Percentiles rank a stretch among this genome's conserved stretches.
Evolutionary conservation across 2,329 filamentous ascomycete genomes (phyloP).

Genomic region (Lojkania enalia): DNA sequence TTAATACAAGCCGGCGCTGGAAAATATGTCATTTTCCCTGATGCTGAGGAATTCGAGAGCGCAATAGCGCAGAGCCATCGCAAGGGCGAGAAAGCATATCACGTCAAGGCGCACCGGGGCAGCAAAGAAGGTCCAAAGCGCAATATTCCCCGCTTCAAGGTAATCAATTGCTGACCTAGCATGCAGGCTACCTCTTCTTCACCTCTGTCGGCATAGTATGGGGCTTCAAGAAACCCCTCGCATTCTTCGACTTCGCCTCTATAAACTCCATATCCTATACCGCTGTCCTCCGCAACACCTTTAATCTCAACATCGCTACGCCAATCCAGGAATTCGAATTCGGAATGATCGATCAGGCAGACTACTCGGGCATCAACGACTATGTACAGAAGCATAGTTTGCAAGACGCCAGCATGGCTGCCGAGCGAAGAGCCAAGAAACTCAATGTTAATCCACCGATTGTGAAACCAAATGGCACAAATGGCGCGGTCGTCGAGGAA

Average conservation of each 20-base stretch:
- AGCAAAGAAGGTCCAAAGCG: slow-evolving; percentile 65
- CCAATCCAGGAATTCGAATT: slow-evolving; percentile 63
- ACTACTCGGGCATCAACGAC: slow-evolving; percentile 63
- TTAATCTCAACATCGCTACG: slow-evolving; percentile 64
- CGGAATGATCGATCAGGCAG: slow-evolving; percentile 66
- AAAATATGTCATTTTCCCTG: slow-evolving; percentile 56
- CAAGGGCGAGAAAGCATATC: slow-evolving; percentile 65
- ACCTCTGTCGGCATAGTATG: slow-evolving; percentile 64
- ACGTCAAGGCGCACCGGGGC: slow-evolving; percentile 65
- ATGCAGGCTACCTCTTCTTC: slow-evolving; percentile 64
- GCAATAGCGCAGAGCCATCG: slow-evolving; percentile 63
- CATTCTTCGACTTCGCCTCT: slow-evolving; percentile 63
- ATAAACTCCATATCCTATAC: slow-evolving; percentile 66
- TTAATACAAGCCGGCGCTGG: slow-evolving; percentile 49
- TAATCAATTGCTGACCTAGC: slow-evolving; percentile 15
- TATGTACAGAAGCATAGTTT: slow-evolving; percentile 64
- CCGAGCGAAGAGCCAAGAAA: slow-evolving; percentile 61
- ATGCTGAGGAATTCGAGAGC: slow-evolving; percentile 62
- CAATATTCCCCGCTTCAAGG: background rate
- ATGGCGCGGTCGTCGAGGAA: slow-evolving; percentile 30
- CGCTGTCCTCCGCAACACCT: slow-evolving; percentile 65
- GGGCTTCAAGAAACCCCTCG: slow-evolving; percentile 67
- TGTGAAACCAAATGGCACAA: slow-evolving; percentile 29
- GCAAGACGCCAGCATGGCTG: slow-evolving; percentile 66
- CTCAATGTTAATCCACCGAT: slow-evolving; percentile 55